phyloP scores from a whole-genome alignment of 1,139 yeast species.

The Debaryomyces subglobosus region DNA sequence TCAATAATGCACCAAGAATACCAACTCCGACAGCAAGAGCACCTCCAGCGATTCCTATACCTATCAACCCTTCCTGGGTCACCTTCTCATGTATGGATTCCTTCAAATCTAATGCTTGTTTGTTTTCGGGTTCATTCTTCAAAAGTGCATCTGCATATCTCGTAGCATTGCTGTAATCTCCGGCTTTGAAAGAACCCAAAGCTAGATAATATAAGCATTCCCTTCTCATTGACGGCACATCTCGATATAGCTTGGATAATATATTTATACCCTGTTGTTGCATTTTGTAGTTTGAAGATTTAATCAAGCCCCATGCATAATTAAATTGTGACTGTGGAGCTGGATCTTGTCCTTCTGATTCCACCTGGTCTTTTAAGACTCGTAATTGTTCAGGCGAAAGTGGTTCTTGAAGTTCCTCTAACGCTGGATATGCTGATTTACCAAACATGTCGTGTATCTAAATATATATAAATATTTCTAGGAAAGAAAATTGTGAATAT shows the following conservation, averaged over 20 bases:
- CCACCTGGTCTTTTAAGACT: slow-evolving; percentile 75
- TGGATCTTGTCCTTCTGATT: slow-evolving; percentile 78
- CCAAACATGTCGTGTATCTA: slow-evolving; percentile 3
- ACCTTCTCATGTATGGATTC: slow-evolving; percentile 81
- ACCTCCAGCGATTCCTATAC: slow-evolving; percentile 85
- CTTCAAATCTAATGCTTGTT: slow-evolving; percentile 73
- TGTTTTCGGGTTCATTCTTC: slow-evolving; percentile 79
- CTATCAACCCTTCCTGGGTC: slow-evolving; percentile 84
- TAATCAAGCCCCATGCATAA: slow-evolving; percentile 94
- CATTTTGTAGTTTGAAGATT: slow-evolving; percentile 60
- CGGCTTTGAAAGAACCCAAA: slow-evolving; percentile 84
- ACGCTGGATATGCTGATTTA: slow-evolving; percentile 37
- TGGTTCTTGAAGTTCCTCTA: slow-evolving; percentile 54
- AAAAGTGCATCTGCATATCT: slow-evolving; percentile 80
- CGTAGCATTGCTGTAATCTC: slow-evolving; percentile 85
- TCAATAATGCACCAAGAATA: slow-evolving; percentile 56
- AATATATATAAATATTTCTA: background rate
- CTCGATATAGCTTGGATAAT: slow-evolving; percentile 73
- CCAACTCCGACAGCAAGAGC: slow-evolving; percentile 83
- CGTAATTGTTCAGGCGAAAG: slow-evolving; percentile 75
- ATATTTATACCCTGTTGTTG: slow-evolving; percentile 81
- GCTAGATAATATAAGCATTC: slow-evolving; percentile 89
- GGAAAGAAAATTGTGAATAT: background rate
- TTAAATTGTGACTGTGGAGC: slow-evolving; percentile 86
- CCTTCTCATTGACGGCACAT: slow-evolving; percentile 79